A percentile compares a stretch with the other conserved stretches of the same genome.
Evolutionary conservation across 768 basidiomycete genomes (phyloP).

Genomic region (Chalciporus chontae): DNA sequence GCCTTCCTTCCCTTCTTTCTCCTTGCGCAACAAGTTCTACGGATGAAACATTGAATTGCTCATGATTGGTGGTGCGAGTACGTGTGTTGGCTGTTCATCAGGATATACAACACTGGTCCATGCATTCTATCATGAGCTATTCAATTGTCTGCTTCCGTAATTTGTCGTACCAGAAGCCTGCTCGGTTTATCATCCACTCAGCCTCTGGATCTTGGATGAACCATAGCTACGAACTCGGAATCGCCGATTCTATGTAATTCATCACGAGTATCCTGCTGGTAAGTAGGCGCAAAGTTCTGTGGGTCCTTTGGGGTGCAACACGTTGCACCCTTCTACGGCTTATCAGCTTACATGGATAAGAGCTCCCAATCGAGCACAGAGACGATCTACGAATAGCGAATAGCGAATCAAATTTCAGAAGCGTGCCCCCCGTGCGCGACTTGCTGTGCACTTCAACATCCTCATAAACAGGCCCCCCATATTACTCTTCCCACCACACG

Average conservation of each 20-base stretch:
- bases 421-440: not conserved
- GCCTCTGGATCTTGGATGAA: too few species aligned
- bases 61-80: slow-evolving; percentile 10
- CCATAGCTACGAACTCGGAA: too few species aligned
- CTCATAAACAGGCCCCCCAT: not conserved
- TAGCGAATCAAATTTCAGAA: too few species aligned
- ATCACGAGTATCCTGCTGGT: too few species aligned
- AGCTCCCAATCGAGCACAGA: slow-evolving; percentile 1
- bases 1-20: too few species aligned
- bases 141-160: not conserved
- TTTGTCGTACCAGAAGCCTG: not conserved
- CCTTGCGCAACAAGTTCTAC: too few species aligned
- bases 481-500: not conserved
- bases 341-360: not conserved
- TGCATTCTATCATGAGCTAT: slow-evolving; percentile 16
- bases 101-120: not conserved
- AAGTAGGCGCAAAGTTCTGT: too few species aligned
- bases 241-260: too few species aligned
- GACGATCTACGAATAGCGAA: not conserved
- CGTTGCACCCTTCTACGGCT: not conserved
- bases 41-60: slow-evolving; percentile 8
- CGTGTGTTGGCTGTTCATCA: not conserved
- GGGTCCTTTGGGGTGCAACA: not conserved
- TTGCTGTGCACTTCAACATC: slow-evolving; percentile 2
- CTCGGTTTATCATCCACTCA: too few species aligned